Evolutionary conservation across 2,329 filamentous ascomycete species (phyloP), one percentile per base, ranked within the genome.

Genomic region (Neobulgaria alba): DNA sequence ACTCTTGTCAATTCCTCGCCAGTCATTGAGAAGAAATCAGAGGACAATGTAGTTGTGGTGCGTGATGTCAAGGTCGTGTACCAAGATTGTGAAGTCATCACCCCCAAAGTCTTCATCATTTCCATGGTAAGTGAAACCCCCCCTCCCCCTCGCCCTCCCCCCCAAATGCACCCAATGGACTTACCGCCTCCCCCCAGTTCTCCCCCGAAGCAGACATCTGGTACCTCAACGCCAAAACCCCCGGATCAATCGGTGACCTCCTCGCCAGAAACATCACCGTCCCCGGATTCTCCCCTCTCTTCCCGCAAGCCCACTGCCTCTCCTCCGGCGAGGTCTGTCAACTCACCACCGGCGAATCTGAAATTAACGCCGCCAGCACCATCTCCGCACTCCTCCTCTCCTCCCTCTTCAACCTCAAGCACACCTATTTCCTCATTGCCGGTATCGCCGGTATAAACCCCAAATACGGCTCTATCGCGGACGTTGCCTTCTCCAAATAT

Each of bases 371-470:
- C 0, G 84, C 84, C 0, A 63, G 72, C 5, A 79, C 79, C 0
- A 70, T 84, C 45, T 71, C 71, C 34, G 74, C 82, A 0, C 66
- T 87, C 8, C 65, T 74, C n/a, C 67, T 79, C 10, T 82, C 76
- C 0, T 57, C 65, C 1, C 55, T 64, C 9, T 85, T 88, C 58
- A 70, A 87, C 60, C 67, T 88, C 10, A 69, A 63, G 1, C 60
- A 67, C 35, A 82, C 82, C 1, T 88, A 88, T 63, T 85, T 86
- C 61, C 61, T 88, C 42, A 60, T 85, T 20, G 76, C 72, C 1
- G 84, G 83, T 2, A 87, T 89, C 47, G 82, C 77, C 2, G 83
- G 84, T n/a, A 69, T 85, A 32, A 86, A 77, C 58, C 84, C 83
- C 1, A 73, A 79, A 46, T 62, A 75, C 18, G 77, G 71, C 16